Percentiles rank a stretch among this genome's conserved stretches.
These are phyloP conservation scores for Salix purpurea DNA, from an alignment of 345 rosid species.

Conservation along the genomic window DNA sequence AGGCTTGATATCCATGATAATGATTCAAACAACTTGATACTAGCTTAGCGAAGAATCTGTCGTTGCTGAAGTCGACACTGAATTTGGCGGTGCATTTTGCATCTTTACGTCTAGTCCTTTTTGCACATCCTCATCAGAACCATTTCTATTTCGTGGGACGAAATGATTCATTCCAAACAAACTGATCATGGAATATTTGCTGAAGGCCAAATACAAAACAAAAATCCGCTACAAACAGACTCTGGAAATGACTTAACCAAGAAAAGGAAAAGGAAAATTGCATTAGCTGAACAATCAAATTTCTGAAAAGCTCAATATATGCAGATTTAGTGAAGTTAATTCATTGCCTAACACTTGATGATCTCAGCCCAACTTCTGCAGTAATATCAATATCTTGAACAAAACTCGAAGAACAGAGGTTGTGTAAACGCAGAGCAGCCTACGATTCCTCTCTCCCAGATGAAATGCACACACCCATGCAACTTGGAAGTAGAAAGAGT, in stretches of 20 bases:
- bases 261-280: neutral
- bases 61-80: no score
- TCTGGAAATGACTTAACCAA: neutral
- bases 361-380: neutral
- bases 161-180: neutral
- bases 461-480: neutral
- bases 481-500: neutral
- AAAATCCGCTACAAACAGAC: neutral
- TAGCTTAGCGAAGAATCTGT: no score
- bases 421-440: neutral
- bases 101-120: no score
- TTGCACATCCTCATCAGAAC: neutral
- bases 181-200: neutral
- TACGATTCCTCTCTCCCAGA: neutral
- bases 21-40: no score
- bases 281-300: neutral
- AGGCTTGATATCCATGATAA: neutral
- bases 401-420: neutral
- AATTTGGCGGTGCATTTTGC: no score
- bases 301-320: neutral
- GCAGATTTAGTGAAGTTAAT: neutral
- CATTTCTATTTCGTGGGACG: neutral
- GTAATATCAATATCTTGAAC: neutral
- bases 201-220: neutral
- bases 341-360: neutral